Evolutionary conservation across 495 filamentous ascomycete genomes (phyloP), one percentile per base, ranked within the genome.

Genomic region (Aspergillus sclerotioniger): DNA sequence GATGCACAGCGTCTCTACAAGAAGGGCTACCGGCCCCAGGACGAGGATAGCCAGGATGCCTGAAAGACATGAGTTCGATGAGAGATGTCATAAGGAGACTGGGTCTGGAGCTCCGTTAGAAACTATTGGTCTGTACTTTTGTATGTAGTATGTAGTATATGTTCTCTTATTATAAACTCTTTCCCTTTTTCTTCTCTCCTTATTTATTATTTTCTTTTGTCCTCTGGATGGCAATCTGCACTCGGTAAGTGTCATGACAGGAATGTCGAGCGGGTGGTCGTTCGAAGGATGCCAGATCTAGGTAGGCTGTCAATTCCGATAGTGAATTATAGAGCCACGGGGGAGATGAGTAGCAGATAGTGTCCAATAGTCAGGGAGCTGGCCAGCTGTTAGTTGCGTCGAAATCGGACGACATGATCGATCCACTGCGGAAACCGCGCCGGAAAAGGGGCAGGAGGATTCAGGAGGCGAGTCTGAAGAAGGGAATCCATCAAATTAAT

Each of bases 1-100:
- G 90, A 93, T 62, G 94, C 94, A 21, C 76, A 83, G 57, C 78
- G 81, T 62, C 68, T 92, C 58, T 92, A 90, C 8, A 74, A 82
- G 68, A 73, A 75, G 8, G 91, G 74, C 50, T 72, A 72, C 47
- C 74, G 72, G 20, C 76, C 76, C 17, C 64, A 73, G 54, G 62
- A 69, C 21, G 62, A 61, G 32, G 59, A 43, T 8, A 41, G 15
- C 21, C 25, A 53, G 35, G 47, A 16, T 31, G 47, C 7, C 47
- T 13, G 57, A 55, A 21, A 48, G 43, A 41, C 51, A 16, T 54
- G 31, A 59, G 17, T 15, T 6, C 15, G 28, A 19, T 50, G 25
- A 32, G 47, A 33, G 16, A 47, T 53, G 39, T 54, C 33, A 43
- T 53, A 21, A 21, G 44, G 39, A 49, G 21, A 49, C 21, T 6